Percentiles rank a stretch among this genome's conserved stretches.
Evolutionary conservation across 73 alveolate genomes (phyloP).

Genomic region (Halteria grandinella): DNA sequence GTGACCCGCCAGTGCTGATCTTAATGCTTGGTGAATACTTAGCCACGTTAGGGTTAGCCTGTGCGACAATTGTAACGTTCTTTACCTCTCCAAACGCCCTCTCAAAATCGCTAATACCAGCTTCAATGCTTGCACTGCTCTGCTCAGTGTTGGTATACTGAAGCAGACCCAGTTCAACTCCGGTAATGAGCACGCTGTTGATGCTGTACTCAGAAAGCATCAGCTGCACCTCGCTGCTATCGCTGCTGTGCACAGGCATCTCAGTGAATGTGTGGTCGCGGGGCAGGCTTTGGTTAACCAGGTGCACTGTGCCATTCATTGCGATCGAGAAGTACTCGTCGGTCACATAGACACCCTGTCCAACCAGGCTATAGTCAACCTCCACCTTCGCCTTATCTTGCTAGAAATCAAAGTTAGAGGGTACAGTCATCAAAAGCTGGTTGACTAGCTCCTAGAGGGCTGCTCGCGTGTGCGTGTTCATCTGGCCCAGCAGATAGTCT

Average conservation of each 20-base stretch:
- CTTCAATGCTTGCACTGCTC: slow-evolving; percentile 34
- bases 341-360: slow-evolving; percentile 12
- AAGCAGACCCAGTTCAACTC: slow-evolving; percentile 11
- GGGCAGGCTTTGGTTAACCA: too few relatives aligned
- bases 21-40: background rate
- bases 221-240: slow-evolving; percentile 4
- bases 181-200: background rate
- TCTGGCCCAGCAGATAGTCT: background rate
- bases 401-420: background rate
- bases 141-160: background rate
- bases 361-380: slow-evolving; percentile 4
- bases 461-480: background rate
- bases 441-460: background rate
- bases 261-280: too few relatives aligned
- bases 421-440: background rate
- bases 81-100: slow-evolving; percentile 21
- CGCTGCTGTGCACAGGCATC: slow-evolving; percentile 34
- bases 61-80: background rate
- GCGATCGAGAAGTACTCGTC: slow-evolving; percentile 9
- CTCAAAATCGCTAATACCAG: slow-evolving; percentile 16
- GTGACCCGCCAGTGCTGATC: background rate
- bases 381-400: background rate
- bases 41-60: background rate
- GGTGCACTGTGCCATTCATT: slow-evolving; percentile 18
- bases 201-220: slow-evolving; percentile 7